Base-by-base conservation (phyloP, 768 basidiomycete species). In the Roridomyces roridus region DNA sequence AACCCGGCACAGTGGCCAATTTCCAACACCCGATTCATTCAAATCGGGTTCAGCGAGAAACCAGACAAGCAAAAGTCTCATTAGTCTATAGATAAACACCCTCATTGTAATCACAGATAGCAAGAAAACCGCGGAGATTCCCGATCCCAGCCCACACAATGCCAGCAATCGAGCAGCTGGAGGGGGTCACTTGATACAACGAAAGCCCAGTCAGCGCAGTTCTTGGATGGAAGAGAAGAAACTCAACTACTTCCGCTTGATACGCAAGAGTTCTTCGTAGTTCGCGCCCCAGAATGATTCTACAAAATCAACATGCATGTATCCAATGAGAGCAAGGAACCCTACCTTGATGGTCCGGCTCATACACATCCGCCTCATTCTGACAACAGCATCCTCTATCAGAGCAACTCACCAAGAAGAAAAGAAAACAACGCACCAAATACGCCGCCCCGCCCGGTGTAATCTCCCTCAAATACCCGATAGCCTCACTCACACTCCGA, bases 301-400 rank as follows among this genome's bases (percentile, higher is more conserved):
- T 34, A 11, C 7, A 15, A 34, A 10, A 15, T 3, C n/a, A n/a
- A n/a, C n/a, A n/a, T n/a, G n/a, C n/a, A n/a, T n/a, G n/a, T n/a
- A n/a, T n/a, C n/a, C n/a, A n/a, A n/a, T n/a, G 31, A 34, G 15
- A 34, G 3, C 31, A 34, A 34, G 31, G 4, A 34, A 8, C 10
- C 3, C 10, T 34, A 78, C 78, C 72, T 70, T 79, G 64, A 54
- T 75, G 69, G 54, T 80, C 77, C 12, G 78, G 77, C 55, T 82
- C 79, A 48, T 81, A 72, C 9, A 80, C 76, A 60, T 81, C 80
- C 1, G 79, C 77, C 57, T 82, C 80, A 50, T 81, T 82, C 80
- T 80, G 55, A n/a, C n/a, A n/a, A n/a, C 18, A 7, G 14, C 3
- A 34, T 9, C 6, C 11, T 20, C 9, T 23, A 1, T 48, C 18